phyloP scores from a whole-genome alignment of 208 protist species.

The Trichomonas tenax region DNA sequence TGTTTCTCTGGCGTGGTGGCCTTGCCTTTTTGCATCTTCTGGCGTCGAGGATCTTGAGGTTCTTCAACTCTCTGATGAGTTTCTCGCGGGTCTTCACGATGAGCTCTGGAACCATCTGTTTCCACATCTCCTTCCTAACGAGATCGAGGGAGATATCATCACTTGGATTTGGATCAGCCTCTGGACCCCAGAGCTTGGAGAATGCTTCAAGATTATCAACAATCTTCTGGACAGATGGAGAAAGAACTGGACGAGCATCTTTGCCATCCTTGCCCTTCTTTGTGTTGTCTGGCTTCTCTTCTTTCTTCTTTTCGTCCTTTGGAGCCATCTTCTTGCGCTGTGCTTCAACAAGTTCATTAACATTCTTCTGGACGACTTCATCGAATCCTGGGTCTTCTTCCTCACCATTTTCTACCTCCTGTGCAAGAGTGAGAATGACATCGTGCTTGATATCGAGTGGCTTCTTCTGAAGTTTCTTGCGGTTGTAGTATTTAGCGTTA shows the following conservation, averaged over 20 bases:
- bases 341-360: neutral
- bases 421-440: neutral
- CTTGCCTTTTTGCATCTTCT: neutral
- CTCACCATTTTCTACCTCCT: neutral
- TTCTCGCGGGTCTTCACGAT: neutral
- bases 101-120: neutral
- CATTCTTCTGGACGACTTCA: neutral
- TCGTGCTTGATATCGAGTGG: neutral
- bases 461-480: neutral
- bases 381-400: neutral
- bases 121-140: constrained; percentile 9
- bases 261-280: neutral
- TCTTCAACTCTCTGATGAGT: neutral
- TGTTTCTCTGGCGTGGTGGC: neutral
- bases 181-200: neutral
- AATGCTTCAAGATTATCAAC: neutral
- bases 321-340: neutral
- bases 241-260: neutral
- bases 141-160: neutral
- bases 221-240: neutral
- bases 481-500: neutral
- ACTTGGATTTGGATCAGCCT: neutral
- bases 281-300: neutral
- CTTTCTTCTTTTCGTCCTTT: neutral
- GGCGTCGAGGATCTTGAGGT: neutral